Percentiles rank a stretch among this genome's conserved stretches.
phyloP scores from a whole-genome alignment of 768 basidiomycete species.

The Lepiota venenata region DNA sequence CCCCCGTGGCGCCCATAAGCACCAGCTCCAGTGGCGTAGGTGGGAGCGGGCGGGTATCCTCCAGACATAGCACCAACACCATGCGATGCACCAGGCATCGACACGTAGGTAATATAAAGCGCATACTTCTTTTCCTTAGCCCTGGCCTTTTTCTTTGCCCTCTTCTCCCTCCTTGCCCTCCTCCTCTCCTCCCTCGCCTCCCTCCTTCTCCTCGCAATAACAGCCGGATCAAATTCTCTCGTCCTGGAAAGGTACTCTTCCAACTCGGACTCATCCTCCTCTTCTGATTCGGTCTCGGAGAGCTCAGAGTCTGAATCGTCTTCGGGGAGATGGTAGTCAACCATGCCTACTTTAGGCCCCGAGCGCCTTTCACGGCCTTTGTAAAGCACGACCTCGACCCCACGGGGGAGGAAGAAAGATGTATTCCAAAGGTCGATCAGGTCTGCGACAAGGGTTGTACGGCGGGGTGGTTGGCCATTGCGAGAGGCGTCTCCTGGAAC shows the following conservation, averaged over 20 bases:
- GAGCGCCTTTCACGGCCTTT: conserved; percentile 76
- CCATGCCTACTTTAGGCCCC: conserved; percentile 51
- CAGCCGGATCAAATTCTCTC: conserved; percentile 16
- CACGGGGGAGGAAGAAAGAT: conserved; percentile 70
- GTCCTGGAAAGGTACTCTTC: conserved; percentile 8
- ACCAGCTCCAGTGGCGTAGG: conserved; percentile 2
- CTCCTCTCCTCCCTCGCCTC: conserved; percentile 60
- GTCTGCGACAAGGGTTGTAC: conserved; percentile 61
- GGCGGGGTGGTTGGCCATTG: conserved; percentile 46
- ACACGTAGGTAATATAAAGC: conserved; percentile 56
- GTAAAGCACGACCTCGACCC: conserved; percentile 79
- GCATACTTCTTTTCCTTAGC: conserved; percentile 61
- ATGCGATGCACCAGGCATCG: conserved; percentile 17
- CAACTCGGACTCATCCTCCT: conserved; percentile 36
- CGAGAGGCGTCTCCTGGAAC: conserved; percentile 38
- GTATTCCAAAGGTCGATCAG: conserved; percentile 79
- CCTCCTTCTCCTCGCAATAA: conserved; percentile 48
- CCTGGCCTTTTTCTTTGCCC: conserved; percentile 52
- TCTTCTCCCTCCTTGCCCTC: conserved; percentile 62
- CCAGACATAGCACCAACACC: conserved; percentile 19
- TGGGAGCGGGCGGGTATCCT: conserved; percentile 12
- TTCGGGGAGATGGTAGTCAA: conserved; percentile 53
- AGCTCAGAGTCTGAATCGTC: conserved; percentile 32
- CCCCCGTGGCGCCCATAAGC: conserved; percentile 12
- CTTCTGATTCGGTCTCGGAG: conserved; percentile 26